Base-by-base conservation (phyloP, 257 asterid genomes). In the Eucommia ulmoides region DNA sequence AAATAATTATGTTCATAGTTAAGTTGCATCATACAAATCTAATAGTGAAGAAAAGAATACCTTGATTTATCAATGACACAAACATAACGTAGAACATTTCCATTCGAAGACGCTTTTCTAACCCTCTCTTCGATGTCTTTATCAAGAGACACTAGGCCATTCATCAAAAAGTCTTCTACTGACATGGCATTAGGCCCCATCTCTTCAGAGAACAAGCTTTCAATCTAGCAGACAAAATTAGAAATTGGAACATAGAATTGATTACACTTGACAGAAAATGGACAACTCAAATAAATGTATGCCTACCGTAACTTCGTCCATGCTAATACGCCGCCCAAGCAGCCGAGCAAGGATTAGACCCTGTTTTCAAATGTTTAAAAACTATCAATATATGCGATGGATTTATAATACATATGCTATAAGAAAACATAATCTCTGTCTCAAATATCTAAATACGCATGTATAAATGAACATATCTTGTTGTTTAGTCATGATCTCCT, bases 261-360 rank as follows among this genome's bases (percentile, higher is more conserved):
- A 12, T 49, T 8, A 19, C 20, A 51, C 15, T 33, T 33, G 20
- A 50, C 8, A 21, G 16, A 0, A 2, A 9, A 33, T 3, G 0
- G 45, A 21, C 10, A 45, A 23, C 52, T 54, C 24, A 50, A 54
- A 21, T 16, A 50, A 45, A 55, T 9, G 45, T 42, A 45, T 46
- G 53, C 74, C 57, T 38, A 80, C 97, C 97, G 78, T 82, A 53
- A 88, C 74, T 70, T 60, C 65, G 48, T 78, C 82, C 77, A 88
- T 24, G 65, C 67, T 73, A 58, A 84, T 70, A 56, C 76, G 79
- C 45, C 69, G 77, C 41, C 97, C 97, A 61, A 84, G 91, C 62
- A 88, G 85, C 49, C 97, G 81, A 60, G 93, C 91, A 61, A 88
- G 93, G 65, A 88, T 88, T 61, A 88, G 74, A 63, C 93, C 94